Evolutionary conservation across 1,284 basidiomycete species (phyloP), one percentile per base, ranked within the genome.

Genomic region (Wallemia mellicola): DNA sequence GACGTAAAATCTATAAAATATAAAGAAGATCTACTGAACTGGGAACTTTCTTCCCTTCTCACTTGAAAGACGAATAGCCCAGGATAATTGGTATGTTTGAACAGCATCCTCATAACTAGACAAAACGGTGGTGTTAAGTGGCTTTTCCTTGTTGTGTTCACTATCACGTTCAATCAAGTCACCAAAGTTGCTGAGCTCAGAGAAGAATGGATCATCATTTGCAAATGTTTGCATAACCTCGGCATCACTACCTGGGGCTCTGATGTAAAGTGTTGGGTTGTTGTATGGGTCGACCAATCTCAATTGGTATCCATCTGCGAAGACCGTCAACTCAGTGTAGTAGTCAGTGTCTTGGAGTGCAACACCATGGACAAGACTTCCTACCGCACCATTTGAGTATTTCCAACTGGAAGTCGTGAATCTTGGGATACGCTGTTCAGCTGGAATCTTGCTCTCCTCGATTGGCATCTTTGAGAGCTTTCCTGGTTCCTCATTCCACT

Each of bases 141-240:
- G 38, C 38, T 48, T n/a, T 17, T 48, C 38, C 24, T 58, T 60
- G 56, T 27, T 60, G 27, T 62, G 63, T 54, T 62, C 61, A 62
- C 82, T 77, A 38, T 61, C 58, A 65, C 80, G 78, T 71, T 86
- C 83, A 62, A 86, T 78, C 63, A 81, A 75, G 69, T 88, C 84
- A 62, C 87, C 82, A 67, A 83, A 76, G 69, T 83, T 82, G 55
- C 83, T 85, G 55, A 88, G 77, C 71, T 89, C 84, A 25, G 83
- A 85, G 75, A 87, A 86, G 77, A 89, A 89, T 15, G 86, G 85
- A 68, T 91, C 86, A 66, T 91, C 87, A 63, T 88, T 83, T 1
- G 76, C 76, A 74, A 83, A 87, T 59, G 75, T 72, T 68, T 81
- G 74, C 56, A 75, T 75, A 67, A 86, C 82, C 67, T 89, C 86